Evolutionary conservation across 1,284 basidiomycete genomes (phyloP).

Genomic region (Violaceomyces palustris): DNA sequence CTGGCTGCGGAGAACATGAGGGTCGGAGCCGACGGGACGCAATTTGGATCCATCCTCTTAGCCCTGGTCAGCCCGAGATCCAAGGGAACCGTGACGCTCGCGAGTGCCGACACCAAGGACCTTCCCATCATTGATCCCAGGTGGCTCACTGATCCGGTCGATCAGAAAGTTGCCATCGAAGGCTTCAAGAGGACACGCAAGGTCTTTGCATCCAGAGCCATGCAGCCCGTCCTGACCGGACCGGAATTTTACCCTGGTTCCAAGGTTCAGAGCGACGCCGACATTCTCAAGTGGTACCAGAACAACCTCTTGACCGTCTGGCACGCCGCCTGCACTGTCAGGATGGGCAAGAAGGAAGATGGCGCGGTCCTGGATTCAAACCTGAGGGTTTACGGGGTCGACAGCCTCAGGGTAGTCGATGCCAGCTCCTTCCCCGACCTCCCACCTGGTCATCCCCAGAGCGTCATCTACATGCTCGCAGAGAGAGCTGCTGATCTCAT

Average conservation of each 20-base stretch:
- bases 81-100: conserved; percentile 53
- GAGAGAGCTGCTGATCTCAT: conserved; percentile 22
- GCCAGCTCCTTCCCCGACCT: conserved; percentile 56
- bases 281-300: conserved; percentile 54
- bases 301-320: conserved; percentile 54
- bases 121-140: conserved; percentile 55
- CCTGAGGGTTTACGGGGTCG: conserved; percentile 57
- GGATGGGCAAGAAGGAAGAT: conserved; percentile 49
- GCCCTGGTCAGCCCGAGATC: conserved; percentile 41
- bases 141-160: conserved; percentile 35
- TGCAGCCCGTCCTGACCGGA: conserved; percentile 51
- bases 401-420: conserved; percentile 57
- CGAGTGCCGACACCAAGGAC: conserved; percentile 53
- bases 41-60: conserved; percentile 23
- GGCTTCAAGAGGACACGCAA: conserved; percentile 22
- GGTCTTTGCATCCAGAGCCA: conserved; percentile 46
- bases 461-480: conserved; percentile 36
- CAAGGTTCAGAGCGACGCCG: conserved; percentile 51
- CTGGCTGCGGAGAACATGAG: conserved; percentile 17
- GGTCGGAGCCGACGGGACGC: conserved; percentile 8
- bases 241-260: conserved; percentile 51
- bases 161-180: conserved; percentile 50
- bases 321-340: conserved; percentile 52
- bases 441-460: conserved; percentile 35
- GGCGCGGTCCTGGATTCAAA: conserved; percentile 57